These are phyloP conservation scores for Bifiguratus adelaidae DNA, from an alignment of 192 early-diverging fungal species.

Conservation along the genomic window DNA sequence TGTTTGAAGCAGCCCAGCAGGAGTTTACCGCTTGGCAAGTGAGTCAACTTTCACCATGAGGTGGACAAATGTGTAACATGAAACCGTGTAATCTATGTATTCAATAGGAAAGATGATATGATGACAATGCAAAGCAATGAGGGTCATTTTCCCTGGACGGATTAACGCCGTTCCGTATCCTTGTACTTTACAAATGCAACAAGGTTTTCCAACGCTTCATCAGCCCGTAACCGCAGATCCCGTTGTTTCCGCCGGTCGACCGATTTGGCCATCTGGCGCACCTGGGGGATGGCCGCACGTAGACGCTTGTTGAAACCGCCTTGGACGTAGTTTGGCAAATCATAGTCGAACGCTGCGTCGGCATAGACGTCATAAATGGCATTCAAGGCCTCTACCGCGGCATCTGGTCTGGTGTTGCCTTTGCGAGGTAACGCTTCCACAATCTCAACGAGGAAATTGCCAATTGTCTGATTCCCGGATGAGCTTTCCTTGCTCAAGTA, in stretches of 20 bases:
- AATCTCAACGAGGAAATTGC: constrained; percentile 47
- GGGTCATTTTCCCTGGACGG: too few relatives aligned
- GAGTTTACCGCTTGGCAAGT: too few relatives aligned
- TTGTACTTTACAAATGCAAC: constrained; percentile 86
- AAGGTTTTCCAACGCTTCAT: constrained; percentile 72
- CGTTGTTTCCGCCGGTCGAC: constrained; percentile 63
- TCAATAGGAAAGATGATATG: too few relatives aligned
- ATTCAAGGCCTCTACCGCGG: constrained; percentile 68
- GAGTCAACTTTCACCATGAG: too few relatives aligned
- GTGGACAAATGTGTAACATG: too few relatives aligned
- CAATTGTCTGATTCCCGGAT: constrained; percentile 34
- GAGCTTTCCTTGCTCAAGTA: background rate
- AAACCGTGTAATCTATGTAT: constrained; percentile 6
- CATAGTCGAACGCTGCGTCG: constrained; percentile 74
- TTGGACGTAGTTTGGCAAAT: constrained; percentile 73
- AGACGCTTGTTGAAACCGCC: constrained; percentile 49
- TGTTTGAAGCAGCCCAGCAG: too few relatives aligned
- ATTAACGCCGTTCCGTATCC: constrained; percentile 60
- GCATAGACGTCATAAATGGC: constrained; percentile 83
- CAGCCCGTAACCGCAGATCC: constrained; percentile 62
- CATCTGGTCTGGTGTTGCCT: constrained; percentile 16
- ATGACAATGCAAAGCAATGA: too few relatives aligned
- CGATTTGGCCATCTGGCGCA: constrained; percentile 38
- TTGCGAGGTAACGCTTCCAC: constrained; percentile 19
- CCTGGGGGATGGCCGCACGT: constrained; percentile 29